A percentile compares a stretch with the other conserved stretches of the same genome.
These are phyloP conservation scores for Fusarium sp. DNA, from an alignment of 2,329 filamentous ascomycete species.

Conservation along the genomic window DNA sequence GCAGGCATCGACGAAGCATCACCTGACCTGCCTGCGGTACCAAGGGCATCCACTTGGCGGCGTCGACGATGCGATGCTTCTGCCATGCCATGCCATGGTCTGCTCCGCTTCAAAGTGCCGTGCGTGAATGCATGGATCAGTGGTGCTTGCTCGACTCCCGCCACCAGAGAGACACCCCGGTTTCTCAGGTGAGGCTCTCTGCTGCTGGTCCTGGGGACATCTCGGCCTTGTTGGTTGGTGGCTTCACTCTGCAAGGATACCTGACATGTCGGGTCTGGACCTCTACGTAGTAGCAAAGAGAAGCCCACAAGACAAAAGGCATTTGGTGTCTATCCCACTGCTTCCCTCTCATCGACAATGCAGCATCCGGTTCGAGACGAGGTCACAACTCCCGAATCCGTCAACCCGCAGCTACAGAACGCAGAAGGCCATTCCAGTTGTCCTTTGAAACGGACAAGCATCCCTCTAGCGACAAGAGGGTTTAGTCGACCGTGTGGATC, in stretches of 20 bases:
- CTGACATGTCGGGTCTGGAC: constrained; percentile 25
- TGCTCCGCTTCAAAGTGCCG: constrained; percentile 27
- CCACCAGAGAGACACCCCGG: constrained; percentile 22
- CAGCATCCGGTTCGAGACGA: not conserved
- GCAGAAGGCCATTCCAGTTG: not conserved
- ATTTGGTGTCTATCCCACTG: not conserved
- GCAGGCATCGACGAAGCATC: constrained; percentile 41
- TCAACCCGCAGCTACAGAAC: constrained; percentile 6
- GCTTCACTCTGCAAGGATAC: constrained; percentile 15
- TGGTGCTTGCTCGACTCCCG: constrained; percentile 10
- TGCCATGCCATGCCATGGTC: not conserved
- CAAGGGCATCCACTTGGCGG: constrained; percentile 10
- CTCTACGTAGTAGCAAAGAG: not conserved
- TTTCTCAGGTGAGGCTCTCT: constrained; percentile 26
- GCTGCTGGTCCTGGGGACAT: not conserved
- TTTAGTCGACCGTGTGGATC: constrained; percentile 13
- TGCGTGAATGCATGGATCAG: constrained; percentile 15
- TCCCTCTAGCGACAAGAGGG: not conserved
- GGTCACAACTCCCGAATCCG: constrained; percentile 6
- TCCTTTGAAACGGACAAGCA: not conserved
- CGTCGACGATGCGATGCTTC: constrained; percentile 12
- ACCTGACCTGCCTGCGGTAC: constrained; percentile 35
- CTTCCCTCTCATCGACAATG: not conserved
- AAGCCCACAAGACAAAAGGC: not conserved
- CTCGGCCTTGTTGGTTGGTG: constrained; percentile 15